Evolutionary conservation across 805 yeast genomes (phyloP).

Genomic region (Teunomyces funiuensis): DNA sequence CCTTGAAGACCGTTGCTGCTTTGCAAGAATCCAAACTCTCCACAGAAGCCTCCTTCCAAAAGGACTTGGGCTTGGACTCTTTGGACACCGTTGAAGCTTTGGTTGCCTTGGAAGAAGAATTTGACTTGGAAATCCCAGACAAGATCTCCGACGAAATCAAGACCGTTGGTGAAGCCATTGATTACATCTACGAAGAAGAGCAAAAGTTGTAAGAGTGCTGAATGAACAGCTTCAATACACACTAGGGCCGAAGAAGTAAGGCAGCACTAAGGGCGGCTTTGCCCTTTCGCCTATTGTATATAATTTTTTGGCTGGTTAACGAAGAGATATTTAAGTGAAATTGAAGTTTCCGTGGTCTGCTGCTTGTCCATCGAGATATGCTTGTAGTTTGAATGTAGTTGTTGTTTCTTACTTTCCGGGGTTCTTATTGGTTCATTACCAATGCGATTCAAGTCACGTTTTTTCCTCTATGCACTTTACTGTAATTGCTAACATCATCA

Average conservation of each 20-base stretch:
- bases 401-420: background rate
- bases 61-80: constrained; percentile 87
- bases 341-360: background rate
- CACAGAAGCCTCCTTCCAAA: constrained; percentile 54
- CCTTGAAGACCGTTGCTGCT: constrained; percentile 57
- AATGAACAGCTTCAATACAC: background rate
- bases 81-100: constrained; percentile 93
- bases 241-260: constrained; percentile 4
- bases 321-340: background rate
- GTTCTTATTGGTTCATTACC: constrained; percentile 1
- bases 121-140: constrained; percentile 82
- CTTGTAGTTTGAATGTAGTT: background rate
- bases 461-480: too few relatives aligned
- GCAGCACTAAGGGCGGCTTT: constrained; percentile 5
- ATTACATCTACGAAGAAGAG: constrained; percentile 73
- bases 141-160: constrained; percentile 90
- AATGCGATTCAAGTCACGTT: background rate
- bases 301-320: constrained; percentile 4
- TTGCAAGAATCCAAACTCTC: constrained; percentile 45
- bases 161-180: constrained; percentile 90
- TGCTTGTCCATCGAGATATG: background rate
- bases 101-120: constrained; percentile 92
- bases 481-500: background rate
- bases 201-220: constrained; percentile 32
- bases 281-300: constrained; percentile 5